Percentiles rank a stretch among this genome's conserved stretches.
These are phyloP conservation scores for Myxozyma monticola DNA, from an alignment of 805 yeast genomes.

Conservation along the genomic window DNA sequence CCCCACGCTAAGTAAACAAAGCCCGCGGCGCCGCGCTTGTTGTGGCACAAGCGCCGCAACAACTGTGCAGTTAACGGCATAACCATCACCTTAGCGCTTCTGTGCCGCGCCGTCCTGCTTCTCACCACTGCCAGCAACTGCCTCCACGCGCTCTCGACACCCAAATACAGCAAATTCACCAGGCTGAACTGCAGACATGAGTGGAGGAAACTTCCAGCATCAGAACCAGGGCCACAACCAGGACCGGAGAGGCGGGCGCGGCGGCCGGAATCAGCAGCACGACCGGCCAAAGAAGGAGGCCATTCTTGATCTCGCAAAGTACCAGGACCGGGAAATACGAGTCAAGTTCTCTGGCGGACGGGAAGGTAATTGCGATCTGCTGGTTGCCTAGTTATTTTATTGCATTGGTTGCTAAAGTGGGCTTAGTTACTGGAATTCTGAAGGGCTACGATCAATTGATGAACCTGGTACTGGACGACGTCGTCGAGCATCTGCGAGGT, in stretches of 20 bases:
- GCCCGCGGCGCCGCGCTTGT: too few species aligned
- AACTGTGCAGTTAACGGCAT: too few species aligned
- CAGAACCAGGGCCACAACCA: constrained; percentile 7
- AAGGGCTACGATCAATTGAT: constrained; percentile 94
- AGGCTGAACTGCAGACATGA: too few species aligned
- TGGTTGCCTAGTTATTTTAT: background rate
- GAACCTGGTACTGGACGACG: constrained; percentile 72
- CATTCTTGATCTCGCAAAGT: constrained; percentile 74
- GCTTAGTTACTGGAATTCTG: constrained; percentile 67
- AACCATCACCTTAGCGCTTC: too few species aligned
- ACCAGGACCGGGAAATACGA: constrained; percentile 68
- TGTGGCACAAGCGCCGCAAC: too few species aligned
- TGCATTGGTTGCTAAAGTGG: background rate
- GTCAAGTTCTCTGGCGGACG: constrained; percentile 87
- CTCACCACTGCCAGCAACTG: too few species aligned
- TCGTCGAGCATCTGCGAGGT: constrained; percentile 62
- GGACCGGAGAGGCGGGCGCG: constrained; percentile 15
- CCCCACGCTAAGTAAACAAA: background rate
- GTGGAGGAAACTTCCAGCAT: constrained; percentile 5
- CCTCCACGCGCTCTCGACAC: too few species aligned
- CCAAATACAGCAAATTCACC: too few species aligned
- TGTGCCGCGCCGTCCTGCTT: too few species aligned
- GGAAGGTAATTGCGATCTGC: constrained; percentile 41
- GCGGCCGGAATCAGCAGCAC: constrained; percentile 33
- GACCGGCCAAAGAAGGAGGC: constrained; percentile 91